Conservation (phyloP, 1,284 basidiomycete genomes). For the Dichomitus squalens region DNA sequence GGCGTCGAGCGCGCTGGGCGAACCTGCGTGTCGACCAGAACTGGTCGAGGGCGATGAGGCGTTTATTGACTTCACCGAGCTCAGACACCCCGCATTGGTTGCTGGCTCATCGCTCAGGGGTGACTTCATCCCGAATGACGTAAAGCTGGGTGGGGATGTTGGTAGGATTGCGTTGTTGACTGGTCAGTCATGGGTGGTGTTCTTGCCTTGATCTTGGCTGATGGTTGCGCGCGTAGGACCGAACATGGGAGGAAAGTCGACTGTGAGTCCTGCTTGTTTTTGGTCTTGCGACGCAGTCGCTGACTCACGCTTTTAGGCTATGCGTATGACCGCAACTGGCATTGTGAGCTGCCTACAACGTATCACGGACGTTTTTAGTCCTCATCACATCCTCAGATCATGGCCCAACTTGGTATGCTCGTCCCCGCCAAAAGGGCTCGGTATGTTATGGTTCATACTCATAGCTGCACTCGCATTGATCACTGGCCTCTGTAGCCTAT, state of each 20-base stretch:
- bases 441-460: constrained; percentile 40
- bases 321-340: constrained; percentile 96
- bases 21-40: constrained; percentile 90
- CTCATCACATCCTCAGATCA: constrained; percentile 58
- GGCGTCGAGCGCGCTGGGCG: constrained; percentile 86
- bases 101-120: constrained; percentile 58
- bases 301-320: constrained; percentile 47
- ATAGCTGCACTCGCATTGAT: constrained; percentile 8
- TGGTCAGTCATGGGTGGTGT: constrained; percentile 49
- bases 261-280: constrained; percentile 46
- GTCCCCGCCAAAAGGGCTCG: constrained; percentile 87
- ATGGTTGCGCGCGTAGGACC: constrained; percentile 55
- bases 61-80: constrained; percentile 76
- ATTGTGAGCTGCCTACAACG: constrained; percentile 51
- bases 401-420: constrained; percentile 98
- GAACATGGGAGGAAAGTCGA: constrained; percentile 94
- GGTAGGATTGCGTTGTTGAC: constrained; percentile 89
- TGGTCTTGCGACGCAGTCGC: not conserved
- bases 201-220: not conserved
- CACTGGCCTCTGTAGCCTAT: constrained; percentile 51
- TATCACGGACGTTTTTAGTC: not conserved
- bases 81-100: constrained; percentile 87
- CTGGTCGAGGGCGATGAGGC: constrained; percentile 83
- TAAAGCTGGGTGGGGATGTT: constrained; percentile 80
- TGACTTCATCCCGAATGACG: constrained; percentile 94